A percentile compares a stretch with the other conserved stretches of the same genome.
Conservation (phyloP, 1,284 basidiomycete species). For the Neolentinus lepideus region DNA sequence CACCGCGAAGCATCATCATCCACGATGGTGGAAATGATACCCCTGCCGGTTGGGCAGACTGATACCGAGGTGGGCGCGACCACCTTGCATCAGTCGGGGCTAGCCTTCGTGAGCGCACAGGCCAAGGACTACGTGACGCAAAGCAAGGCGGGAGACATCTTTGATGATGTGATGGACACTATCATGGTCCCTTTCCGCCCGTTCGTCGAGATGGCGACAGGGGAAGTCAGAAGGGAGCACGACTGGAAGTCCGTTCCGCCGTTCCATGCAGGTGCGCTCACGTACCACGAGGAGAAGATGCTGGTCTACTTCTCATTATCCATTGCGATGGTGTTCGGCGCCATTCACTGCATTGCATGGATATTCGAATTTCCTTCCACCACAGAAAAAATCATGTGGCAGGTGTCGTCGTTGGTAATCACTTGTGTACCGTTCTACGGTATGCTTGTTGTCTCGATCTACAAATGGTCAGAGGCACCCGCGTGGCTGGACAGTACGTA, state of each 20-base stretch:
- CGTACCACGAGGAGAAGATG: background rate
- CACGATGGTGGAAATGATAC: background rate
- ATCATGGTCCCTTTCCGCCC: background rate
- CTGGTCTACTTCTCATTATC: background rate
- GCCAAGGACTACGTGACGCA: background rate
- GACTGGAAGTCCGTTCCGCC: background rate
- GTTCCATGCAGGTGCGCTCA: background rate
- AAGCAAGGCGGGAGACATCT: background rate
- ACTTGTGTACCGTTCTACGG: slow-evolving; percentile 1
- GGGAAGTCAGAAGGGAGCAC: background rate
- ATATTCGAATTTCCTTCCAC: slow-evolving; percentile 9
- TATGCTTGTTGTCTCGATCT: too few species aligned
- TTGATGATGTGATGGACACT: background rate
- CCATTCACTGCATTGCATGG: slow-evolving; percentile 16
- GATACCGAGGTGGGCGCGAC: background rate
- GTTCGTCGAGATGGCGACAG: background rate
- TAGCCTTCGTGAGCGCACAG: background rate
- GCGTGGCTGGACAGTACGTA: background rate
- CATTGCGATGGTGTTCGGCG: slow-evolving; percentile 12
- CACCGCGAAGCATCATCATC: background rate
- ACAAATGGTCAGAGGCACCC: background rate
- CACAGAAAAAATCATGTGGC: slow-evolving; percentile 13
- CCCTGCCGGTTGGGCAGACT: background rate
- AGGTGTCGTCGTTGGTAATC: slow-evolving; percentile 6
- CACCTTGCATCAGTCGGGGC: too few species aligned